Evolutionary conservation across 2,329 filamentous ascomycete genomes (phyloP), one percentile per base, ranked within the genome.

Genomic region (Aureobasidium mangrovei): DNA sequence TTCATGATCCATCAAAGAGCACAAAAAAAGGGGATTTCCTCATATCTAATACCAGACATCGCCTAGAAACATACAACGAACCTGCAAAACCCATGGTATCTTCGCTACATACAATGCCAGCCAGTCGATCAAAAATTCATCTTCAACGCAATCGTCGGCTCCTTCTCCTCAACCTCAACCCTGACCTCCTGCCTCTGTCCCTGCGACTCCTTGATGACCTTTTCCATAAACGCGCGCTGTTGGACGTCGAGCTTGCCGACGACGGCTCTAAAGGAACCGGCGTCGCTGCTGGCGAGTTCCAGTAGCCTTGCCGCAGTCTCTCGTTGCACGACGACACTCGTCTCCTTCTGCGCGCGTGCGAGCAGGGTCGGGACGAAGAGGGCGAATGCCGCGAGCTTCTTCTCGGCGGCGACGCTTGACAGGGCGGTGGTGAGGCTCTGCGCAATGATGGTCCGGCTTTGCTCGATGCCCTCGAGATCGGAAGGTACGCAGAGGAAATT

Each of bases 131-230:
- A 54, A 29, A 98, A 97, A 69, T 95, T 79, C 87, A 97, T 94
- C 78, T 94, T 93, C 65, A 98, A 71, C 53, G 89, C 89, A 76
- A 98, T 98, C 59, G 77, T 93, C 9, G 93, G 93, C 69, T 76
- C 74, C 41, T 69, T 73, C 46, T 74, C 72, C 45, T 73, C 72
- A 24, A 56, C 54, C 47, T 81, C 82, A 29, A 73, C 78, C 3
- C 51, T 57, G 4, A 54, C 46, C 42, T 56, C 75, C 72, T 56
- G 72, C 75, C 48, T 70, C 70, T 41, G 70, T 63, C 53, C 66
- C 69, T 61, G 74, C 72, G 56, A 65, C 64, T 66, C 61, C 77
- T 65, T 66, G 73, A 62, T 80, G 73, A 49, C 84, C 84, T 27
- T 78, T 81, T 68, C 91, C 72, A 97, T 80, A 60, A 93, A 85